Evolutionary conservation across 805 yeast species (phyloP), one percentile per base, ranked within the genome.

Genomic region (Candida palmyrensis): DNA sequence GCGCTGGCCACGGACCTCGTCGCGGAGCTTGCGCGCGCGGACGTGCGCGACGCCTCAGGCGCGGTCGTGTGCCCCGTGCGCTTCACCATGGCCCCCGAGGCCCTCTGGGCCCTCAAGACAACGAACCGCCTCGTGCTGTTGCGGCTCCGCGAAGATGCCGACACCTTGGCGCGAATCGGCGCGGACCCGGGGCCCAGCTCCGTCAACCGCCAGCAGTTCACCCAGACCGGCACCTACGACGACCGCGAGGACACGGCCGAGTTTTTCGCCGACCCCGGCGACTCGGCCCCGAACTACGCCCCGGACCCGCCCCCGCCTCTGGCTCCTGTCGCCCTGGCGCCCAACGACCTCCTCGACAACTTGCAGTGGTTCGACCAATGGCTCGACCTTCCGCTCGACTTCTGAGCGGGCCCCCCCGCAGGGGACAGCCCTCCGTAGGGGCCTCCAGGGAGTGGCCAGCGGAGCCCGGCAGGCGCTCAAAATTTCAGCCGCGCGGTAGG

Each of bases 41-140:
- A 64, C 21, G 62, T 66, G 5, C 41, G 48, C 16, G 50, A 54
- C 33, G 49, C 44, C 6, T 37, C 56, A 43, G 62, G 65, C 8
- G 55, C 52, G 30, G 41, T 53, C 5, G 36, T 64, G 8, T 44
- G 53, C 27, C 45, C 49, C 25, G 14, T 9, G 28, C 43, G 71
- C 25, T 66, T 62, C 43, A 61, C 57, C 33, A 77, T 77, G 84
- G 72, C 70, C 9, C 61, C 66, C 27, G 83, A 77, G 47, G 73
- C 80, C 44, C 44, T 74, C n/a, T 78, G 83, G 84, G 76, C 73
- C 2, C 44, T 78, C 26, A 75, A 74, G 40, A 71, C 69, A 62
- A 55, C 75, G 38, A 75, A 74, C 44, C 73, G 70, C 38, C 64
- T 76, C 44, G 53, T 71, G 29, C 52, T 67, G n/a, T 51, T 72